These are phyloP conservation scores for Raddia guianensis DNA, from an alignment of 176 grass and related monocot species.

Conservation along the genomic window DNA sequence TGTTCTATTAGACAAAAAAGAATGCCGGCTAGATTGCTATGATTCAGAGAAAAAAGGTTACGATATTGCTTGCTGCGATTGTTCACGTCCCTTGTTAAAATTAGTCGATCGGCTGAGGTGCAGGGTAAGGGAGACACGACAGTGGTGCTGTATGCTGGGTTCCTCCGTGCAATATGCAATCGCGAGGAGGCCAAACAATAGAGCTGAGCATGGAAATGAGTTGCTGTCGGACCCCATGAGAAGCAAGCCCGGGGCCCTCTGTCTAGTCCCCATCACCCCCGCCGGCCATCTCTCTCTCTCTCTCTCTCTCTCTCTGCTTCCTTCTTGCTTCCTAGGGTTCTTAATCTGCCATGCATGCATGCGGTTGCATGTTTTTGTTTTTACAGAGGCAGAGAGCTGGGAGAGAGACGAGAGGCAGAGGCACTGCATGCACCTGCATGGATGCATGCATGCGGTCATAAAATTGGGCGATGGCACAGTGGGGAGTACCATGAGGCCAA, in stretches of 20 bases:
- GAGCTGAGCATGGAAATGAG: constrained; percentile 3
- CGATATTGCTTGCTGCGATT: too few species aligned
- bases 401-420: not conserved
- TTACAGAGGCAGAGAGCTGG: too few species aligned
- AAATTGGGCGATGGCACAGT: not conserved
- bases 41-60: too few species aligned
- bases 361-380: not conserved
- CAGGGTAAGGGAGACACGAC: too few species aligned
- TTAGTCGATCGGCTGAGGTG: too few species aligned
- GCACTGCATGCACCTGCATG: not conserved
- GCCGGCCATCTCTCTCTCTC: not conserved
- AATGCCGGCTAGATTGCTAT: too few species aligned
- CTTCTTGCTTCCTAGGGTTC: not conserved
- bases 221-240: constrained; percentile 17
- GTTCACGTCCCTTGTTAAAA: too few species aligned
- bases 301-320: not conserved
- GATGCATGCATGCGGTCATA: not conserved
- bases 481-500: not conserved
- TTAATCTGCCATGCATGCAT: not conserved
- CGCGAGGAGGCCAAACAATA: not conserved
- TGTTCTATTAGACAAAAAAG: too few species aligned
- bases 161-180: not conserved
- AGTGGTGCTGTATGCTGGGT: too few species aligned
- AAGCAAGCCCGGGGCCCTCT: not conserved
- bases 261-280: constrained; percentile 20